A percentile compares a stretch with the other conserved stretches of the same genome.
Conservation (phyloP, 148 eudicot species). For the Heliamphora exappendiculata region DNA sequence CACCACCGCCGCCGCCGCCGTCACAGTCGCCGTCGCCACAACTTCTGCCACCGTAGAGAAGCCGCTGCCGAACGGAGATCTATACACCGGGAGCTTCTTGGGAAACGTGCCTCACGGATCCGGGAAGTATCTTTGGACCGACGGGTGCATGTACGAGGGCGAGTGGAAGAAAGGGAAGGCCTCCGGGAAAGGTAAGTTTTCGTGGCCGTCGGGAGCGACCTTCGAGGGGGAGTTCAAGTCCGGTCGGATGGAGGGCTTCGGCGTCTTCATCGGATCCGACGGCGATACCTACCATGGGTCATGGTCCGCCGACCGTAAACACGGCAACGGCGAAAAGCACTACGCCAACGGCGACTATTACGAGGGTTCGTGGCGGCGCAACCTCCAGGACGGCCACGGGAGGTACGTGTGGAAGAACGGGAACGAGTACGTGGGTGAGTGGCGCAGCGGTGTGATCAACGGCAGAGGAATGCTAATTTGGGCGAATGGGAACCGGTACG, state of each 20-base stretch:
- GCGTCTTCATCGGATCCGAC: constrained; percentile 57
- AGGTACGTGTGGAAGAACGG: constrained; percentile 79
- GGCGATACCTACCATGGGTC: constrained; percentile 66
- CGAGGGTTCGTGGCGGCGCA: constrained; percentile 56
- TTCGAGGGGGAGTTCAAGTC: constrained; percentile 73
- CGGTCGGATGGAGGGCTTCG: constrained; percentile 87
- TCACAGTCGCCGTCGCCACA: not conserved
- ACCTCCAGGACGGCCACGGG: constrained; percentile 67
- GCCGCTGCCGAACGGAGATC: constrained; percentile 71
- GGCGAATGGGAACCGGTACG: constrained; percentile 53
- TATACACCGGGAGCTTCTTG: constrained; percentile 61
- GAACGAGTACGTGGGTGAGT: constrained; percentile 60
- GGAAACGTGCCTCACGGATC: constrained; percentile 60
- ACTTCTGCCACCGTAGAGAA: constrained; percentile 23
- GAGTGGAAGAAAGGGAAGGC: constrained; percentile 77
- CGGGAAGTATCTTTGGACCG: constrained; percentile 77
- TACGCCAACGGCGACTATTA: constrained; percentile 78
- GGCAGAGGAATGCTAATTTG: constrained; percentile 65
- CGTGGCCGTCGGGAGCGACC: constrained; percentile 94
- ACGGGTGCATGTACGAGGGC: constrained; percentile 84
- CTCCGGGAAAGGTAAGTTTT: constrained; percentile 65
- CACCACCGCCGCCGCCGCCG: not conserved
- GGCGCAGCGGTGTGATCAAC: constrained; percentile 57
- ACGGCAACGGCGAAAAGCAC: constrained; percentile 61
- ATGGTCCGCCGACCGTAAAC: constrained; percentile 58